Conservation (phyloP, 2,329 filamentous ascomycete genomes). For the Diaporthe capsici region DNA sequence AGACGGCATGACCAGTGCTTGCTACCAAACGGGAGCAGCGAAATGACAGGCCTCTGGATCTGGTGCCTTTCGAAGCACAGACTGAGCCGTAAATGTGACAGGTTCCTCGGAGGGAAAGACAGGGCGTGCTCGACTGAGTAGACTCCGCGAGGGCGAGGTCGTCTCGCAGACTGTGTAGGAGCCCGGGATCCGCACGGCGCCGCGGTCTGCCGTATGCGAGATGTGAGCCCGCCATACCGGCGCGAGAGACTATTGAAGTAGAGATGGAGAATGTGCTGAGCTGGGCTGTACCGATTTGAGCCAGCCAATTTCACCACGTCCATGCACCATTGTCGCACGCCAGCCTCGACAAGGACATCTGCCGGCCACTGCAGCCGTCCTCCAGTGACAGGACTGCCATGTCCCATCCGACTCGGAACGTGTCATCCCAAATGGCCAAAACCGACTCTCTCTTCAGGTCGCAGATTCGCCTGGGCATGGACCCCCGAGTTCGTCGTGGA, state of each 20-base stretch:
- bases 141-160: neutral
- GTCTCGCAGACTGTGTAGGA: conserved; percentile 3
- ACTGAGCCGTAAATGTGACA: conserved; percentile 42
- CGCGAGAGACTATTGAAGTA: conserved; percentile 1
- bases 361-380: neutral
- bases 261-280: neutral
- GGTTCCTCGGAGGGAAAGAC: conserved; percentile 44
- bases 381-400: neutral
- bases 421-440: neutral
- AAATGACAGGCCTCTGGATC: conserved; percentile 44
- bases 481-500: conserved; percentile 31
- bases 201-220: conserved; percentile 18
- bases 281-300: conserved; percentile 24
- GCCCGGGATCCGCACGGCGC: conserved; percentile 12
- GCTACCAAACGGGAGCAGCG: conserved; percentile 51
- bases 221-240: neutral
- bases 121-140: conserved; percentile 19
- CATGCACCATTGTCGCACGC: conserved; percentile 35
- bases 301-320: conserved; percentile 19
- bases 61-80: conserved; percentile 39
- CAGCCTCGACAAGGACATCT: conserved; percentile 39
- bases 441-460: neutral
- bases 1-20: conserved; percentile 47
- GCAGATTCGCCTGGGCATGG: neutral
- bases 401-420: neutral